These are phyloP conservation scores for Bretschneidera sinensis DNA, from an alignment of 345 rosid genomes.

Conservation along the genomic window DNA sequence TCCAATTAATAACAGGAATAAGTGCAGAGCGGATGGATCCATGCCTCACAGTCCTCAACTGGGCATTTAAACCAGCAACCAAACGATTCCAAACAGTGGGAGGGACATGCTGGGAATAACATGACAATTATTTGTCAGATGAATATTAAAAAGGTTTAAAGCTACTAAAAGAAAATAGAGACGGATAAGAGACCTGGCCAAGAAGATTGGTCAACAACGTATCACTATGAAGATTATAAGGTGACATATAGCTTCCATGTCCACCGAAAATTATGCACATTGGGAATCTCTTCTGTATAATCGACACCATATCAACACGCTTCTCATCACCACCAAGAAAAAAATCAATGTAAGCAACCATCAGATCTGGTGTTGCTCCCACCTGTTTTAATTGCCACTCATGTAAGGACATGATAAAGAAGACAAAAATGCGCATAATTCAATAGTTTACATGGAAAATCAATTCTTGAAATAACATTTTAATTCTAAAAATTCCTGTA, in stretches of 20 bases:
- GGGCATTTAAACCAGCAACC: slow-evolving; percentile 94
- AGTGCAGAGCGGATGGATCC: slow-evolving; percentile 78
- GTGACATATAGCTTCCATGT: slow-evolving; percentile 97
- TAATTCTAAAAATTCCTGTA: background rate
- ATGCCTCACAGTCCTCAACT: slow-evolving; percentile 88
- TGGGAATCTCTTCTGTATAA: slow-evolving; percentile 84
- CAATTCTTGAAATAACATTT: background rate
- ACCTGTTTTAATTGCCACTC: slow-evolving; percentile 49
- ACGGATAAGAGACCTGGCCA: slow-evolving; percentile 67
- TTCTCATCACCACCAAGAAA: slow-evolving; percentile 99
- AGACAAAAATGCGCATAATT: background rate
- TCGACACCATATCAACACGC: slow-evolving; percentile 85
- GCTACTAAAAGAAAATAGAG: background rate
- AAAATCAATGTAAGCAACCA: slow-evolving; percentile 92
- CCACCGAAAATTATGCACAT: slow-evolving; percentile 98
- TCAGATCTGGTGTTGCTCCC: slow-evolving; percentile 92
- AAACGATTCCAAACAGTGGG: slow-evolving; percentile 89
- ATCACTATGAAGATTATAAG: slow-evolving; percentile 80
- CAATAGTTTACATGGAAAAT: too few relatives aligned
- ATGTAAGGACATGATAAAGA: slow-evolving; percentile 8
- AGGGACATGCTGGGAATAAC: slow-evolving; percentile 68
- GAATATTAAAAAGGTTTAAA: background rate
- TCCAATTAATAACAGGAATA: slow-evolving; percentile 79
- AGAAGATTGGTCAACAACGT: slow-evolving; percentile 75
- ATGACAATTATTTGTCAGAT: slow-evolving; percentile 9